Evolutionary conservation across 805 yeast genomes (phyloP), one percentile per base, ranked within the genome.

Genomic region (Candida koratica): DNA sequence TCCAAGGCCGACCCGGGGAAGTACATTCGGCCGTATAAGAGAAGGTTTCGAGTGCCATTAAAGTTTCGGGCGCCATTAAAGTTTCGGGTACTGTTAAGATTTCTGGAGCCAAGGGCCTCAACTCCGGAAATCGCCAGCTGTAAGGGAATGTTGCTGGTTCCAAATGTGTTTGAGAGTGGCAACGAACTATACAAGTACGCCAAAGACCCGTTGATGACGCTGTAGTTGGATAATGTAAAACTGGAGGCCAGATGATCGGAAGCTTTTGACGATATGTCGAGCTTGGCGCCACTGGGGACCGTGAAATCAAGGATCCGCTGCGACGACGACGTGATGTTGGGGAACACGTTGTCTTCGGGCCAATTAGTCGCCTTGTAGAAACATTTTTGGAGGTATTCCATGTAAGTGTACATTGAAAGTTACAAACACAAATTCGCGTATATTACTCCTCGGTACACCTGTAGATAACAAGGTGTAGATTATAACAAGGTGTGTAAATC

Each of bases 1-100:
- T 90, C 97, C 2, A 93, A 61, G 6, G 83, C 80, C 12, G 85
- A 79, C 2, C 86, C 84, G 0, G 98, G 97, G 43, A 90, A 79
- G 51, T 81, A 84, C 79, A 93, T 75, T 44, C 90, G 69, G 1
- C 97, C 97, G 56, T 86, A 90, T 22, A 83, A 58, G 11, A 90
- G 62, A 0, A 79, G 64, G 9, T 23, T 69, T 60, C 33, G 46
- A 41, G 48, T 22, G 49, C 35, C 33, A n/a, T n/a, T n/a, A 28
- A 28, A 29, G 9, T 29, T 18, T 5, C n/a, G 6, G n/a, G 22
- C 15, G 10, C 13, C 32, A 19, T 8, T 4, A 28, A 28, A 29
- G 9, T 29, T 18, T 5, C n/a, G 6, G n/a, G 22, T 17, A n/a
- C 13, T 34, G 18, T 8, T 4, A 28, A 15, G 5, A 41, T 10